phyloP scores from a whole-genome alignment of 2,329 filamentous ascomycete species.

The Hymenoscyphus fructigenus region DNA sequence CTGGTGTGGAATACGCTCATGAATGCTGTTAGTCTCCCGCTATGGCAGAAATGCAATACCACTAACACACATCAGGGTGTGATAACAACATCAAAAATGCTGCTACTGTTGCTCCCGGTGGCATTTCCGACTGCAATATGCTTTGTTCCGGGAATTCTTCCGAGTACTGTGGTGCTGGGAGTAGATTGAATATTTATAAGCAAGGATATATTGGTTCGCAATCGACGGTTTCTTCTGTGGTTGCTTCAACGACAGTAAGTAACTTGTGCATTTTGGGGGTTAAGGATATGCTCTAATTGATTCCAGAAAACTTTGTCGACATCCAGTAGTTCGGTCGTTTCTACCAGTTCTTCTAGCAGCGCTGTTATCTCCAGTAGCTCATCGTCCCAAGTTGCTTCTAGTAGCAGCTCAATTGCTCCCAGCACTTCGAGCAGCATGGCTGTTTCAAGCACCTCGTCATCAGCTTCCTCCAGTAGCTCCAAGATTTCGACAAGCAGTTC shows the following conservation, averaged over 20 bases:
- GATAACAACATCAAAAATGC: conserved; percentile 22
- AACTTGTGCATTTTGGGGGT: neutral
- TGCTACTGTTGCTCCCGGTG: conserved; percentile 24
- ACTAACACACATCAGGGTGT: conserved; percentile 11
- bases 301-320: neutral
- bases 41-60: neutral
- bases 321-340: neutral
- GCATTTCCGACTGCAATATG: conserved; percentile 29
- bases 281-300: neutral
- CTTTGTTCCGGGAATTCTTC: conserved; percentile 31
- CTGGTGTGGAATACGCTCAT: conserved; percentile 47
- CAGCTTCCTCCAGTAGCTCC: neutral
- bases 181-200: conserved; percentile 28
- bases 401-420: neutral
- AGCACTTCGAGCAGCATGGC: neutral
- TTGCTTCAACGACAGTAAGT: conserved; percentile 20
- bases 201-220: conserved; percentile 9
- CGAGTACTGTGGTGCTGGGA: conserved; percentile 31
- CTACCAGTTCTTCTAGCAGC: neutral
- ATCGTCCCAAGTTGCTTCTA: neutral
- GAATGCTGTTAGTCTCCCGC: conserved; percentile 40
- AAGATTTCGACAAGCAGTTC: neutral
- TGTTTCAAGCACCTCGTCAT: neutral
- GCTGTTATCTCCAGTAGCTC: neutral
- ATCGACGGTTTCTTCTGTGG: conserved; percentile 11